Base-by-base conservation (phyloP, 768 basidiomycete species). In the Boletus rubroflammeus region DNA sequence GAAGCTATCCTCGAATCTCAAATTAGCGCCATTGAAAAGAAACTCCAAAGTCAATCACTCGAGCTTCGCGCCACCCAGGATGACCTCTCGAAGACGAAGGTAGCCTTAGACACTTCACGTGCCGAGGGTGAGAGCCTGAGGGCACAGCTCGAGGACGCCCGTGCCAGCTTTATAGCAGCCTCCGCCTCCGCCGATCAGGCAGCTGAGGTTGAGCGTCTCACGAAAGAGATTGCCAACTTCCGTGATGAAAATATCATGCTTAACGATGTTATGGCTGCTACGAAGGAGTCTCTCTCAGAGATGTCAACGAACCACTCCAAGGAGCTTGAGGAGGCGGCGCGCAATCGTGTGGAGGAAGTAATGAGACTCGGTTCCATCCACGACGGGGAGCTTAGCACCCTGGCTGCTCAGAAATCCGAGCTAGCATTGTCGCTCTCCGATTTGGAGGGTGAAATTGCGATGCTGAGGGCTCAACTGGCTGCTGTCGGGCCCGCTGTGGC, bases 61-160 rank as follows among this genome's bases (percentile, higher is more conserved):
- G 89, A 93, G 60, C 79, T 93, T 40, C 90, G 86, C 63, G 92
- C 90, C 14, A 90, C 92, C 0, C 83, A 86, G 63, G 90, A 93
- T 57, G 90, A 93, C 67, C 82, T 94, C 34, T 64, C 77, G 3
- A 93, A 91, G 74, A 78, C 87, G 6, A 93, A 93, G 68, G 65
- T 79, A 1, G 71, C 80, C 25, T 63, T 85, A 8, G 78, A 84
- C 19, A 55, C 78, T 6, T 73, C 81, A 29, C 76, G 76, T 28
- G 65, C 74, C 3, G 87, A 91, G 59, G 69, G 82, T 6, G 81
- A 81, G 53, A 74, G 57, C 17, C 70, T 90, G 36, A 81, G 77
- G 44, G 69, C 76, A 19, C 87, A 92, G 64, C 77, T 87, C 19
- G 86, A 89, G 61, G 80, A 82, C 43, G 81, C 83, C 10, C 80